Evolutionary conservation across 345 rosid genomes (phyloP).

Genomic region (Pugionium cornutum): DNA sequence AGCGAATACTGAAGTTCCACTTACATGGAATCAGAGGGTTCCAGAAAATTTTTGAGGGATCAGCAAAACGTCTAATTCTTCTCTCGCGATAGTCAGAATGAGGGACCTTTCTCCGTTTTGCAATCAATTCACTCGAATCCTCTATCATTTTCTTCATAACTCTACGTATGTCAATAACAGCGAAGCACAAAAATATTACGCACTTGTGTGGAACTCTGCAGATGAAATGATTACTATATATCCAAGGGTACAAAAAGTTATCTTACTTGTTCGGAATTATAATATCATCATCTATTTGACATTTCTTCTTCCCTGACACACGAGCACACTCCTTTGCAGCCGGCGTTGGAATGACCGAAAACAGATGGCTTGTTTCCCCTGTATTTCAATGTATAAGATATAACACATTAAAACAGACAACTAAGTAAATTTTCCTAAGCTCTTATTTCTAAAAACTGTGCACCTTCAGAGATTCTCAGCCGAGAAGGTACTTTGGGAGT

Average conservation of each 20-base stretch:
- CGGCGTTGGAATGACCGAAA: slow-evolving; percentile 59
- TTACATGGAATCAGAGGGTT: slow-evolving; percentile 70
- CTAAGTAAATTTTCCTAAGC: slow-evolving; percentile 2
- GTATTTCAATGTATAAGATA: slow-evolving; percentile 25
- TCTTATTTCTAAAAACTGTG: slow-evolving; percentile 19
- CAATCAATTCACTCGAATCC: slow-evolving; percentile 62
- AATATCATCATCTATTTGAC: slow-evolving; percentile 56
- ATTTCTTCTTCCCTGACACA: slow-evolving; percentile 56
- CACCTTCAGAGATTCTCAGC: slow-evolving; percentile 43
- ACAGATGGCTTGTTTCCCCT: slow-evolving; percentile 52
- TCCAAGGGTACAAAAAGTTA: slow-evolving; percentile 9
- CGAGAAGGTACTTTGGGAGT: slow-evolving; percentile 48
- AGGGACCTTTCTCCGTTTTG: slow-evolving; percentile 53
- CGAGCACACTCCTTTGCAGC: slow-evolving; percentile 57
- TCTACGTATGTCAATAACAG: slow-evolving; percentile 54
- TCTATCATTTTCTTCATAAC: slow-evolving; percentile 51
- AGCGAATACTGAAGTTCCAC: slow-evolving; percentile 22
- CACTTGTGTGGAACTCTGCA: slow-evolving; percentile 21
- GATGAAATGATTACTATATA: slow-evolving; percentile 3
- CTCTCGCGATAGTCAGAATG: slow-evolving; percentile 45
- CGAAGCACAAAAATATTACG: slow-evolving; percentile 5
- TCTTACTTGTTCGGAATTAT: slow-evolving; percentile 71
- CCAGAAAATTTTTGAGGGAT: slow-evolving; percentile 43
- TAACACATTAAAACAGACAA: background rate
- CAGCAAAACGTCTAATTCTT: slow-evolving; percentile 45